Percentiles rank a stretch among this genome's conserved stretches.
These are phyloP conservation scores for Xerocomus alliaceus DNA, from an alignment of 1,284 basidiomycete genomes.

Conservation along the genomic window DNA sequence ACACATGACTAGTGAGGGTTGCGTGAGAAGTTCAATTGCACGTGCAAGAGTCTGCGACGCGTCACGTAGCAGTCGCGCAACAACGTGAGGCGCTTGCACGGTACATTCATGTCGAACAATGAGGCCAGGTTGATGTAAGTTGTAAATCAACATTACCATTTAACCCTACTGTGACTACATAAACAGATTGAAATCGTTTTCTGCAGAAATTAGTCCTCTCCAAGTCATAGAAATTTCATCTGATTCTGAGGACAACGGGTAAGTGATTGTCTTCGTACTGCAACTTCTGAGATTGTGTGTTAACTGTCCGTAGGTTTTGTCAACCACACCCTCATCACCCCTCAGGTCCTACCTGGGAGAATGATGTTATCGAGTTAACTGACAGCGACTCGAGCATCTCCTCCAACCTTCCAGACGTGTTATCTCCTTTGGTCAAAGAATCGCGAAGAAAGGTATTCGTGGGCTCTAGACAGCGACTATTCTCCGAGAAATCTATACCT, in stretches of 20 bases:
- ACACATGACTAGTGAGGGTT: background rate
- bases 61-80: too few species aligned
- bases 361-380: conserved; percentile 41
- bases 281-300: background rate
- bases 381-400: conserved; percentile 38
- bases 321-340: background rate
- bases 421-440: conserved; percentile 36
- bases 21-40: conserved; percentile 26
- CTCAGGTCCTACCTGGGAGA: background rate
- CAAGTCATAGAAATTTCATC: conserved; percentile 64
- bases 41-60: conserved; percentile 15
- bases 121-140: conserved; percentile 21
- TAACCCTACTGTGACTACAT: background rate
- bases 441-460: conserved; percentile 1
- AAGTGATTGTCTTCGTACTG: conserved; percentile 3
- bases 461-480: conserved; percentile 14
- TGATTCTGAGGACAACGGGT: conserved; percentile 49
- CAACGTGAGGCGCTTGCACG: too few species aligned
- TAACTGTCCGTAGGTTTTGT: conserved; percentile 15
- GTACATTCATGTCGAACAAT: conserved; percentile 21
- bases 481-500: conserved; percentile 23
- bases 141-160: background rate
- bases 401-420: conserved; percentile 30
- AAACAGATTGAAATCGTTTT: background rate
- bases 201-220: conserved; percentile 1